Percentiles rank a stretch among this genome's conserved stretches.
Evolutionary conservation across 202 grass and related monocot genomes (phyloP).

Genomic region (Panicum virgatum): DNA sequence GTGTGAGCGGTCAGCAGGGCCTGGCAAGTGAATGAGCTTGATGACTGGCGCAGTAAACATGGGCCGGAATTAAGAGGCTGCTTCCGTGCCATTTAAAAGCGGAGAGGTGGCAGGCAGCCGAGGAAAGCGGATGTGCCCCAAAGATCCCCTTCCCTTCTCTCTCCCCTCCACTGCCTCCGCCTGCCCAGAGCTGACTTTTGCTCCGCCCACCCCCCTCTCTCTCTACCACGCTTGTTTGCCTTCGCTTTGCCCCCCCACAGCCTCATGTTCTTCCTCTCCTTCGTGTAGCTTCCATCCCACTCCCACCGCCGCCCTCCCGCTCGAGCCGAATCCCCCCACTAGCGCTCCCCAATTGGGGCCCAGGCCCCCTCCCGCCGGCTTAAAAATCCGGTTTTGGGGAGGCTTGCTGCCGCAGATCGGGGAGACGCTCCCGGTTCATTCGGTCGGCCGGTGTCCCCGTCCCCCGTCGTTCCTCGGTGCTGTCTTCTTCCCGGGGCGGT

Average conservation of each 20-base stretch:
- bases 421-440: neutral
- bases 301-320: neutral
- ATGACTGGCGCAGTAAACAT: conserved; percentile 20
- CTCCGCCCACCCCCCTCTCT: conserved; percentile 13
- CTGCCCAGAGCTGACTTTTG: conserved; percentile 49
- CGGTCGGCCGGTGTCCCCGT: neutral
- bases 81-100: conserved; percentile 16
- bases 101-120: conserved; percentile 34
- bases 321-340: neutral
- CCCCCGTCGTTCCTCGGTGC: neutral
- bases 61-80: neutral
- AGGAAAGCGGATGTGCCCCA: conserved; percentile 35
- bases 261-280: conserved; percentile 43
- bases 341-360: conserved; percentile 5
- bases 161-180: neutral
- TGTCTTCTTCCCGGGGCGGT: neutral
- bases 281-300: conserved; percentile 40
- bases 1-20: neutral
- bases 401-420: conserved; percentile 20
- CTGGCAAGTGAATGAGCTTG: conserved; percentile 25
- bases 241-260: conserved; percentile 10
- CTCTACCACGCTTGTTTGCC: neutral
- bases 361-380: neutral
- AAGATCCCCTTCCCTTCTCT: conserved; percentile 30
- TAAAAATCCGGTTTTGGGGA: conserved; percentile 37